Base-by-base conservation (phyloP, 768 basidiomycete genomes). In the Termitomyces sp. region DNA sequence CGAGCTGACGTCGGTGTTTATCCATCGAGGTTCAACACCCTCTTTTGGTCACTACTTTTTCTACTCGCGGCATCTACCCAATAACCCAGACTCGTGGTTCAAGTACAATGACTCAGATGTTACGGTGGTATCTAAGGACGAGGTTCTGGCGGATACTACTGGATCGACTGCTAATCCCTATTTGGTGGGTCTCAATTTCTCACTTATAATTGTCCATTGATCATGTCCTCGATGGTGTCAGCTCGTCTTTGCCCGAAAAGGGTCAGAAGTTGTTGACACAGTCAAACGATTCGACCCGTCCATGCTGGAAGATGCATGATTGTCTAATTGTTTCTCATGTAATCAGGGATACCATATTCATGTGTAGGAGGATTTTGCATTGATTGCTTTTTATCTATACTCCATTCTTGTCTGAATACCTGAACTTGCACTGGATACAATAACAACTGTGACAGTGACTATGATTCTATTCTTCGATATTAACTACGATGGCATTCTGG, bases 31-130 rank as follows among this genome's bases (percentile, higher is more conserved):
- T 52, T 83, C 88, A 57, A 90, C 87, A 17, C 87, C 92, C 2
- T 90, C 89, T 7, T 94, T 86, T 76, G 94, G 94, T 3, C 96
- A 97, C 71, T 97, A 97, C 74, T 98, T 94, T 80, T 93, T 98
- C 74, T 97, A 96, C 72, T 92, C 95, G 58, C 83, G 94, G 45
- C 83, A 94, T 71, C 79, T 97, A 14, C 96, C 94, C 1, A 83
- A 85, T 52, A 74, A 85, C 29, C 87, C 88, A 11, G 89, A 97
- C 60, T 81, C 83, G 48, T 98, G 95, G 93, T 94, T 95, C 83
- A 96, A 96, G 76, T 94, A 96, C 77, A 98, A 98, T 71, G 96
- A 98, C 71, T 92, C 92, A 42, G 86, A 85, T 61, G 93, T 98
- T 9, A 81, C 85, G 4, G 80, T 85, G 32, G 91, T 94, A 0